phyloP scores from a whole-genome alignment of 371 early-diverging fungal species.

The Mortierella sp. region DNA sequence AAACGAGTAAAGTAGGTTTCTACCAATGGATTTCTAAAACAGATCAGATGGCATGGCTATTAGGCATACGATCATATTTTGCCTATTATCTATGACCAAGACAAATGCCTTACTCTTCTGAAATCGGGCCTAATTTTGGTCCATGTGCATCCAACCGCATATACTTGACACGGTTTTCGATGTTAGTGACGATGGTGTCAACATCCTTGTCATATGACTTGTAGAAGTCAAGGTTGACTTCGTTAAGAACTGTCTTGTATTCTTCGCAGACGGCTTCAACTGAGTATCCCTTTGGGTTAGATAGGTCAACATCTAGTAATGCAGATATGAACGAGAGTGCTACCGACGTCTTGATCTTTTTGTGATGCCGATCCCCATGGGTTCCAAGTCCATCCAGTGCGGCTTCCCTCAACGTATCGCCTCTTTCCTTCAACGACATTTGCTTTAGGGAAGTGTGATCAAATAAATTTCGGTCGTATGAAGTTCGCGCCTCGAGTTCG shows the following conservation, averaged over 20 bases:
- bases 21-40: constrained; percentile 79
- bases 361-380: constrained; percentile 50
- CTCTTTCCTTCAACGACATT: constrained; percentile 61
- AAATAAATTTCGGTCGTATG: constrained; percentile 38
- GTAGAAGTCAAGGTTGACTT: constrained; percentile 88
- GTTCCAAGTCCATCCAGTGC: constrained; percentile 30
- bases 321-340: constrained; percentile 58
- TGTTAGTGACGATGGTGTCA: constrained; percentile 76
- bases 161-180: constrained; percentile 84
- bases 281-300: constrained; percentile 4
- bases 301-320: constrained; percentile 25
- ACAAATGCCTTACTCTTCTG: constrained; percentile 58
- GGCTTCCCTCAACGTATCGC: constrained; percentile 48
- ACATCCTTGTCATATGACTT: constrained; percentile 88
- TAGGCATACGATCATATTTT: background rate
- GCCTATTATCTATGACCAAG: background rate
- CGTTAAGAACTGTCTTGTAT: constrained; percentile 74
- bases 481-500: constrained; percentile 42
- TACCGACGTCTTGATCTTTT: constrained; percentile 52
- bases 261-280: constrained; percentile 51
- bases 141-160: constrained; percentile 85
- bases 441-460: constrained; percentile 39
- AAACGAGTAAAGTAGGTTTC: constrained; percentile 94
- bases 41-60: background rate
- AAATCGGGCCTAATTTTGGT: constrained; percentile 67